phyloP scores from a whole-genome alignment of 2,329 filamentous ascomycete species.

The Camillea tinctor region DNA sequence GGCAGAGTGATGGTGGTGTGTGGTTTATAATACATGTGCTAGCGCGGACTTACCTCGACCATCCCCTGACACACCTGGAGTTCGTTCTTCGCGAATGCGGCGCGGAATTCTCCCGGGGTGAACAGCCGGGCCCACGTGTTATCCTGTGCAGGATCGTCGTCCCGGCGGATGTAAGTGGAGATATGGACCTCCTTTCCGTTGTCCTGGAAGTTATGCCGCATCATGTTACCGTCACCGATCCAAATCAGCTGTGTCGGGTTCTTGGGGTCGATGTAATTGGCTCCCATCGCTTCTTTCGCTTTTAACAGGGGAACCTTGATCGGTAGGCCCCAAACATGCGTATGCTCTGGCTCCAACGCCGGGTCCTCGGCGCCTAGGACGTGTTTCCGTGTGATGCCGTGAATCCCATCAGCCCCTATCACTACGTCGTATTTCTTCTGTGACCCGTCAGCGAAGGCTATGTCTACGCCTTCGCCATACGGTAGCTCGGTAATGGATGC shows the following conservation, averaged over 20 bases:
- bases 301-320: conserved; percentile 25
- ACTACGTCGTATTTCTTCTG: conserved; percentile 31
- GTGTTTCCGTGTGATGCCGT: conserved; percentile 24
- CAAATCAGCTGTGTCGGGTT: conserved; percentile 26
- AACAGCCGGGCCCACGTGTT: conserved; percentile 29
- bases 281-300: conserved; percentile 27
- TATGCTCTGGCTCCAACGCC: conserved; percentile 17
- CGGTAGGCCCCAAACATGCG: conserved; percentile 29
- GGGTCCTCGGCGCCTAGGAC: conserved; percentile 25
- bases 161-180: conserved; percentile 16
- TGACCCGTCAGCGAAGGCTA: conserved; percentile 28
- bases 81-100: conserved; percentile 22
- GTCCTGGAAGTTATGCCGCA: conserved; percentile 26
- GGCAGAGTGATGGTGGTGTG: neutral
- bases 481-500: conserved; percentile 21
- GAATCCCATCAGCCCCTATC: conserved; percentile 28
- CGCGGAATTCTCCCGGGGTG: conserved; percentile 32
- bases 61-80: conserved; percentile 27
- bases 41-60: conserved; percentile 24
- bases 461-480: conserved; percentile 14
- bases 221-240: conserved; percentile 28
- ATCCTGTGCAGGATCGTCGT: conserved; percentile 10
- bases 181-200: conserved; percentile 30
- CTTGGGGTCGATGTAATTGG: conserved; percentile 23
- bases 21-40: too few relatives aligned